Evolutionary conservation across 2,329 filamentous ascomycete species (phyloP), one percentile per base, ranked within the genome.

Genomic region (Colletotrichum lini): DNA sequence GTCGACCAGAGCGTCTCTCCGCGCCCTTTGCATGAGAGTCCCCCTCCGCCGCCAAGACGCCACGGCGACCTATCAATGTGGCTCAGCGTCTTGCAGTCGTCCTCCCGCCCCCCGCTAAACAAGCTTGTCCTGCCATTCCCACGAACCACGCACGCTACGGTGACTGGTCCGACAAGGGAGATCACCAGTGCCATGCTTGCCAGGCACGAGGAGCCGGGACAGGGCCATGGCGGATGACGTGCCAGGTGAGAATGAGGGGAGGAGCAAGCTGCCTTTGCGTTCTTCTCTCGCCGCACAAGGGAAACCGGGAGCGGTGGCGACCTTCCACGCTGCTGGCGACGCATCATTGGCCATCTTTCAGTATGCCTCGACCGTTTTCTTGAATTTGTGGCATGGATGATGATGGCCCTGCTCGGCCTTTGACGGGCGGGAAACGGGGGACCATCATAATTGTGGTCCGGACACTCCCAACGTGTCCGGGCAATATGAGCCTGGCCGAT

Each of bases 81-180:
- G 21, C 49, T 59, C 47, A 38, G 47, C 40, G 23, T 63, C 26
- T 16, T 18, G n/a, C 69, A 21, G 53, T 64, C 18, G 45, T 23
- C 63, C 69, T 30, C 49, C 69, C 58, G 38, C 58, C 69, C 69
- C 58, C 69, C 65, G 58, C 69, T 47, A 58, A 70, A 70, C 67
- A 70, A 70, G 64, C 63, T 67, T 67, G 68, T 38, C 56, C 21
- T 49, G 40, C 23, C 4, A 23, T 47, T 45, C 44, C 45, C 30
- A 57, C 52, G 42, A 21, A 44, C 64, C 18, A 40, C n/a, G 7
- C 1, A 9, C 13, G 16, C 26, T 23, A 38, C 23, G 30, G 50
- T 69, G 53, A 71, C 58, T 71, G 69, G 65, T 18, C 44, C 52
- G 23, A 21, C 58, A 10, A 23, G 26, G 23, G 26, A 68, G 18